Evolutionary conservation across 495 filamentous ascomycete genomes (phyloP), one percentile per base, ranked within the genome.

Genomic region (Delitschia confertaspora): DNA sequence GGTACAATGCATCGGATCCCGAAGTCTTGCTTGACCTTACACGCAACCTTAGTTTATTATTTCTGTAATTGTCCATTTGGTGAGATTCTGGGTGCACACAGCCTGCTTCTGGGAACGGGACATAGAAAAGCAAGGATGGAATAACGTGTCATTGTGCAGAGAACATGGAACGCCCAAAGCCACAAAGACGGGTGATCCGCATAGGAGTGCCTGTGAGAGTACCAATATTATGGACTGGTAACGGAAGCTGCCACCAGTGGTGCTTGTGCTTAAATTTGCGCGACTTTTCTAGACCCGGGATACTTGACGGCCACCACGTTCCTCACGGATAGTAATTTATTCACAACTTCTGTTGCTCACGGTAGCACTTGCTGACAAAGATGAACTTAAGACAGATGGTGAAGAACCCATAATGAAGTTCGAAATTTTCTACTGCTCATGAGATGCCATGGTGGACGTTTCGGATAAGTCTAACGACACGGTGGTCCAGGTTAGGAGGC

Each of bases 131-230:
- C 18, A 46, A 21, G 36, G 20, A 40, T 37, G 35, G 40, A 30
- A 31, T 42, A 33, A 33, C 9, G 27, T 21, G 34, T 21, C 33
- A 32, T 44, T 41, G 45, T 40, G 38, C 36, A 43, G 25, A 40
- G 50, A 19, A 39, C 50, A 48, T 55, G 51, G 40, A 25, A 39
- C 33, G 44, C 51, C 51, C 38, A 36, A 47, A 56, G 53, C 53
- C 53, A 56, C 42, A 30, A 20, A 10, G 47, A 48, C 53, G 53
- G 53, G 47, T 51, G 53, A 56, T 56, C 53, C 46, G 38, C 52
- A 47, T 37, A 32, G 9, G 32, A 23, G 34, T 38, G 34, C 30
- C 25, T 45, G 29, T 31, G 38, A 38, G 17, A 35, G 27, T 47
- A 54, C 52, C 52, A 55, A 51, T 55, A 55, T 50, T 46, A 33